phyloP scores from a whole-genome alignment of 2,329 filamentous ascomycete genomes.

The Talaromyces sp. region DNA sequence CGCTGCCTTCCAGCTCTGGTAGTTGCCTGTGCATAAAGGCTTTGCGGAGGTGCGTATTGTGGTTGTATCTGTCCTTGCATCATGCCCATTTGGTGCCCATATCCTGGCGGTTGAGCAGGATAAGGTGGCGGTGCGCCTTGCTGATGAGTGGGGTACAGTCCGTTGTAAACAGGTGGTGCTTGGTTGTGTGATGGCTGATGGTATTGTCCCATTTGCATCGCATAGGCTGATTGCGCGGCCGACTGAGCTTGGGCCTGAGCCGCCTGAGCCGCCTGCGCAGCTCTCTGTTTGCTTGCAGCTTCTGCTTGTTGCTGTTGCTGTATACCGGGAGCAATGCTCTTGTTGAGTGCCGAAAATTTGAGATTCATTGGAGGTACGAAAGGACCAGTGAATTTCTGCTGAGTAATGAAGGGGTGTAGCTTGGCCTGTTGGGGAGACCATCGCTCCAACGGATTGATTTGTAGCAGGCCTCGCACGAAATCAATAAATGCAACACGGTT shows the following conservation, averaged over 20 bases:
- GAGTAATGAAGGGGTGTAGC: constrained; percentile 95
- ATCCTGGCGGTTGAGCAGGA: constrained; percentile 66
- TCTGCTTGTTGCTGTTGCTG: constrained; percentile 96
- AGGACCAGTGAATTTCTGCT: constrained; percentile 92
- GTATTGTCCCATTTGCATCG: constrained; percentile 59
- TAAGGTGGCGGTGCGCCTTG: constrained; percentile 77
- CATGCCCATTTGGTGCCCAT: constrained; percentile 70
- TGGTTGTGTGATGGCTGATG: constrained; percentile 47
- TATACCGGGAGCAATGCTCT: constrained; percentile 86
- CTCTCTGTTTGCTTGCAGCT: constrained; percentile 86
- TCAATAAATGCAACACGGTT: constrained; percentile 97
- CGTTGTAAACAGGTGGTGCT: constrained; percentile 69
- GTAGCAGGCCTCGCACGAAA: constrained; percentile 88
- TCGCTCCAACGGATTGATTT: constrained; percentile 90
- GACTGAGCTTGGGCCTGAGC: constrained; percentile 60
- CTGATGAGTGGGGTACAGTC: constrained; percentile 67
- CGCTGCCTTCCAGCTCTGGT: constrained; percentile 78
- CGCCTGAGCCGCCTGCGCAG: constrained; percentile 53
- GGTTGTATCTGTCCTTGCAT: constrained; percentile 62
- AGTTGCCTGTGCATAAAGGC: constrained; percentile 69
- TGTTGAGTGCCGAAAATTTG: constrained; percentile 77
- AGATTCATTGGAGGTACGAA: constrained; percentile 97
- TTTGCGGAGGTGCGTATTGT: constrained; percentile 70
- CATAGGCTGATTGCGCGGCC: constrained; percentile 65
- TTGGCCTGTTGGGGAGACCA: constrained; percentile 99